Evolutionary conservation across 495 filamentous ascomycete genomes (phyloP), one percentile per base, ranked within the genome.

Genomic region (Penicillium turbatum): DNA sequence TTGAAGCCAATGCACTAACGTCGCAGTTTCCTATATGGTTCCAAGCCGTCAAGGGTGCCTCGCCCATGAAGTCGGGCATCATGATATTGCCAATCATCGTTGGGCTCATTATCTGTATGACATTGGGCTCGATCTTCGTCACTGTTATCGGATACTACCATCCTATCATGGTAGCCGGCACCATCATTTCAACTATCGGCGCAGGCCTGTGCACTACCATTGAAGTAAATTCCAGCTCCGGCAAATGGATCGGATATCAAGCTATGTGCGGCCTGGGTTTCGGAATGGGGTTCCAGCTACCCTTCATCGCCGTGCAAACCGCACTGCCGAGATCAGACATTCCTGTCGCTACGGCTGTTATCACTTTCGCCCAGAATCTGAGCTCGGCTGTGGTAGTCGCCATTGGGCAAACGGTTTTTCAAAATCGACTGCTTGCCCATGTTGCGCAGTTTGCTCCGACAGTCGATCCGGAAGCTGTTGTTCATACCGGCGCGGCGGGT

Each of bases 21-120:
- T 13, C 5, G 1, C 19, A 41, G 38, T 61, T 90, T 10, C 86
- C 88, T 0, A 82, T 89, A 53, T 92, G 83, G 82, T 90, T 92
- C 73, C 88, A 92, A 65, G 79, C 85, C 8, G 80, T 91, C 60
- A 80, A 87, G 61, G 79, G 75, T 32, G 77, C 77, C 2, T 69
- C 66, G 2, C 85, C 87, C 12, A 76, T 80, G 11, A 59, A 76
- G 16, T 86, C 83, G 3, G 88, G 88, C 34, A 83, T 90, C 55
- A 74, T 75, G 54, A 83, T 80, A 54, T 68, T 91, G 12, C 87
- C 88, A 0, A 72, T 86, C 60, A 73, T 90, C 6, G 64, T 89
- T 7, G 59, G 66, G 6, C 78, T 84, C 11, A 35, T 88, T 15
- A 55, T 76, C 17, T 79, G 78, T 1, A 70, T 88, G 8, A 8